Base-by-base conservation (phyloP, 768 basidiomycete genomes). In the Amanita exitialis region DNA sequence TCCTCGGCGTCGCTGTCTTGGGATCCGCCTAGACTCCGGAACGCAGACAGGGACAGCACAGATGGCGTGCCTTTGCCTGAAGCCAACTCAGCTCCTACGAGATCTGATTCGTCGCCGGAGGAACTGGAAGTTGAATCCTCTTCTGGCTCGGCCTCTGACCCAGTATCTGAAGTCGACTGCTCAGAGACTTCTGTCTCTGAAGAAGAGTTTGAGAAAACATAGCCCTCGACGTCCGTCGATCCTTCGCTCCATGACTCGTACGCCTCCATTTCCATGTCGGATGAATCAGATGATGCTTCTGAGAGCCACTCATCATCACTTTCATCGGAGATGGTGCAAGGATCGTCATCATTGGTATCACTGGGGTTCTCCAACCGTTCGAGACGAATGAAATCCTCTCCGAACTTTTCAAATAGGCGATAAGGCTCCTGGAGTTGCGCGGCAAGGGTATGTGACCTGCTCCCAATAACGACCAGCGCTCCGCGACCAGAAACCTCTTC, bases 1-100 rank as follows among this genome's bases (percentile, higher is more conserved):
- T 46, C 45, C 45, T 46, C 45, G 12, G 28, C 45, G 45, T 13
- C 45, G 12, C 45, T 46, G 35, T 46, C 45, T 15, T 46, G 30
- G 16, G 25, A 32, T 32, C 45, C 44, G 27, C 25, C 41, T 25
- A 42, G 23, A 15, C 10, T 42, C 20, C 4, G 21, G 41, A 42
- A 46, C 16, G 28, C 45, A 32, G 45, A 46, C 13, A 0, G 45
- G 28, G 45, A 34, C 28, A 46, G 45, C 30, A 16, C 15, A 27
- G 28, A 42, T 10, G 41, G 23, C 23, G 41, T 42, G 6, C 25
- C 41, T 42, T 3, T 42, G 21, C 39, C 39, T 42, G 39, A 42
- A 21, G 21, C 39, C 13, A 4, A 6, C 3, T 18, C 16, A 39
- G 38, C 38, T 39, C 39, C 25, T 25, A 35, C 44, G 30, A 46